phyloP scores from a whole-genome alignment of 164 flowering plant species.

The Dillenia suffruticosa region DNA sequence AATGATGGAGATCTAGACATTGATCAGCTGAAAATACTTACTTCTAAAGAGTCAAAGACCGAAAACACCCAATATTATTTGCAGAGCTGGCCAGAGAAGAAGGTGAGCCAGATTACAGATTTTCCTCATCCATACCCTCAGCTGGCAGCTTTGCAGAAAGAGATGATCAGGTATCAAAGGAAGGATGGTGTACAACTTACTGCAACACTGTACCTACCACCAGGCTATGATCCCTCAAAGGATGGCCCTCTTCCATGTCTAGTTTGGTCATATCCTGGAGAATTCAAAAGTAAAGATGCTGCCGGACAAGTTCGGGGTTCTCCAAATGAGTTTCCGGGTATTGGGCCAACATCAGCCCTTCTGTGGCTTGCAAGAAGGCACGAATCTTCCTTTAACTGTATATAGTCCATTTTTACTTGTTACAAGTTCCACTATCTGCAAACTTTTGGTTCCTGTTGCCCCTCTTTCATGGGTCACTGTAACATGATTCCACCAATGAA shows the following conservation, averaged over 20 bases:
- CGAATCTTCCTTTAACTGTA: conserved; percentile 3
- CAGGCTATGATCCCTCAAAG: conserved; percentile 74
- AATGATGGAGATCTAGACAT: conserved; percentile 65
- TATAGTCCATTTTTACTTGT: background rate
- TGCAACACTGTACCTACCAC: conserved; percentile 92
- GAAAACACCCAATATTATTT: conserved; percentile 87
- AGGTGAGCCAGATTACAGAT: conserved; percentile 60
- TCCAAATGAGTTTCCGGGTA: conserved; percentile 97
- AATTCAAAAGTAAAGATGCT: conserved; percentile 97
- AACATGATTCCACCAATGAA: conserved; percentile 1
- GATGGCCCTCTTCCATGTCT: conserved; percentile 98
- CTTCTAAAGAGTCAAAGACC: conserved; percentile 95
- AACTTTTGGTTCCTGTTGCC: background rate
- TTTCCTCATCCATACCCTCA: conserved; percentile 99
- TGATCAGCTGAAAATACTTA: conserved; percentile 67
- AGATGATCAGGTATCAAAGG: conserved; percentile 90
- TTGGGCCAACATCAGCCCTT: conserved; percentile 93
- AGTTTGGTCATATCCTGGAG: conserved; percentile 98
- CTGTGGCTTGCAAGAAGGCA: conserved; percentile 97
- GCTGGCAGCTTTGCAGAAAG: conserved; percentile 80
- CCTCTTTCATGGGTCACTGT: background rate
- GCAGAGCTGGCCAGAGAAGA: conserved; percentile 76
- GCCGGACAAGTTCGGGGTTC: conserved; percentile 99
- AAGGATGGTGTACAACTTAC: conserved; percentile 98
- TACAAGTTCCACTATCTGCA: background rate